A percentile compares a stretch with the other conserved stretches of the same genome.
Conservation (phyloP, 2,329 filamentous ascomycete species). For the Penicillium decumbens region DNA sequence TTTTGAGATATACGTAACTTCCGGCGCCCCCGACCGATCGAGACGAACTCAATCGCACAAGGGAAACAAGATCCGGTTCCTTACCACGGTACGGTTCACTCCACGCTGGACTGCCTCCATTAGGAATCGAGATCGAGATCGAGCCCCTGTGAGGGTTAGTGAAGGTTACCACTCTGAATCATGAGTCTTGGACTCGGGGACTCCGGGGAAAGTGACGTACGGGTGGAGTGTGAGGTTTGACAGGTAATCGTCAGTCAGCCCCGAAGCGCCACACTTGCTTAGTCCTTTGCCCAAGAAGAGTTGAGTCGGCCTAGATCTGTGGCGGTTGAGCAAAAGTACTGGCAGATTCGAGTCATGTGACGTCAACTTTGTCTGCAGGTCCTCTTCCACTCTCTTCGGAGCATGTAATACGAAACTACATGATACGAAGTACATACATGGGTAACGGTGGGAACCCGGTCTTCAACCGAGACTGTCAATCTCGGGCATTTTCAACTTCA, state of each 20-base stretch:
- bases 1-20: conserved; percentile 13
- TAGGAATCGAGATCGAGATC: background rate
- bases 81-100: background rate
- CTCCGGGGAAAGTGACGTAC: background rate
- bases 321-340: too few relatives aligned
- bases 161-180: background rate
- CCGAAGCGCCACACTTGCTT: background rate
- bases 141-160: background rate
- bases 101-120: background rate
- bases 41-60: conserved; percentile 17
- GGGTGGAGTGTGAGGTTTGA: background rate
- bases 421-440: background rate
- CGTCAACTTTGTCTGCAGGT: too few relatives aligned
- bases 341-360: too few relatives aligned
- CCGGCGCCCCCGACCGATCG: conserved; percentile 20
- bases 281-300: background rate
- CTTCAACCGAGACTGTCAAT: background rate
- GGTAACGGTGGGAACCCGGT: background rate
- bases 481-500: background rate
- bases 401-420: background rate
- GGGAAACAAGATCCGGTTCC: background rate
- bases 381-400: too few relatives aligned
- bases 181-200: background rate
- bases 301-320: too few relatives aligned
- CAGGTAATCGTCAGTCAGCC: background rate